Conservation (phyloP, 768 basidiomycete genomes). For the Ramaria sp. region DNA sequence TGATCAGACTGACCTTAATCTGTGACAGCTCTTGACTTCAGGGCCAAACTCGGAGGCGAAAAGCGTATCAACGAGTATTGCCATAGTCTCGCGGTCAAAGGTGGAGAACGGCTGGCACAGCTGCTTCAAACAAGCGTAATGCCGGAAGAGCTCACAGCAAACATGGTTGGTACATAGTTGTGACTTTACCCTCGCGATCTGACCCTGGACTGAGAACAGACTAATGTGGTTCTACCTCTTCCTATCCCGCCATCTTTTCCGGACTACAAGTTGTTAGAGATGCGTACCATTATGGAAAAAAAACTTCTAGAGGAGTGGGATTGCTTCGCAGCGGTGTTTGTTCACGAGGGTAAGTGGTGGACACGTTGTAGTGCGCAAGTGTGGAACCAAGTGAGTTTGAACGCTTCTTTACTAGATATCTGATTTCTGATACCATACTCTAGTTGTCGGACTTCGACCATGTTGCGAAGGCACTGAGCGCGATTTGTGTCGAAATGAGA, state of each 20-base stretch:
- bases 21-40: constrained; percentile 54
- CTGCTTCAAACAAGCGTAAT: constrained; percentile 51
- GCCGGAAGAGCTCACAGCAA: constrained; percentile 44
- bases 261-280: neutral
- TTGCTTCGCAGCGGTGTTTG: constrained; percentile 24
- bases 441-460: constrained; percentile 8
- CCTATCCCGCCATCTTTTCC: neutral
- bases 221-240: constrained; percentile 13
- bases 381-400: constrained; percentile 30
- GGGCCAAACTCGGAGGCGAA: constrained; percentile 67
- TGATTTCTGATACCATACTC: neutral
- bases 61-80: constrained; percentile 59
- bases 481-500: constrained; percentile 3
- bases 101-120: constrained; percentile 49
- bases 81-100: constrained; percentile 53
- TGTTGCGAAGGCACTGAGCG: constrained; percentile 6
- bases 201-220: neutral
- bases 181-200: neutral
- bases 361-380: constrained; percentile 36
- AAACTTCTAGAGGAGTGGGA: constrained; percentile 27
- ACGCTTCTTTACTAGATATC: neutral
- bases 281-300: constrained; percentile 14
- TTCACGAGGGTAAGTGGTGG: constrained; percentile 35
- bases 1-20: neutral
- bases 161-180: constrained; percentile 43